These are phyloP conservation scores for Saksenaea vasiformis DNA, from an alignment of 371 early-diverging fungal genomes.

Conservation along the genomic window DNA sequence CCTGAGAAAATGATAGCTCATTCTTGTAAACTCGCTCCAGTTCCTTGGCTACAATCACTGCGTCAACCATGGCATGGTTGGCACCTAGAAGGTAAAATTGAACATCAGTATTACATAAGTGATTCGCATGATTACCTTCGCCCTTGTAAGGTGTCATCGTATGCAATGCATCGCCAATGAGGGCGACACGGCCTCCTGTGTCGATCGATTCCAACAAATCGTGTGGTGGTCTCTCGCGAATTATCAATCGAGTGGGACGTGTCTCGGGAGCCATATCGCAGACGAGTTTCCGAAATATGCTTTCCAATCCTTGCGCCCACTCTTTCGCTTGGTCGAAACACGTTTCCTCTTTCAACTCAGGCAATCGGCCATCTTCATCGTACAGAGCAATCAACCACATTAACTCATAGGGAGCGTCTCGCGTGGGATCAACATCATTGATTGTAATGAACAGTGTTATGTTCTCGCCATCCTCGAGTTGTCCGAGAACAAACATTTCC, in stretches of 20 bases:
- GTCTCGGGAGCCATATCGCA: not conserved
- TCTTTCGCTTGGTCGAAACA: slow-evolving; percentile 1
- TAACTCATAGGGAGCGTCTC: not conserved
- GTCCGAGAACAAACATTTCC: not conserved
- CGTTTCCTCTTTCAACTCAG: not conserved
- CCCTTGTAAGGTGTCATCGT: slow-evolving; percentile 23
- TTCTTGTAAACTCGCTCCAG: not conserved
- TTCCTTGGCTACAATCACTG: slow-evolving; percentile 1
- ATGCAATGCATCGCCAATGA: slow-evolving; percentile 28
- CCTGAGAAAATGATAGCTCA: not conserved
- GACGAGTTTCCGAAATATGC: slow-evolving; percentile 2
- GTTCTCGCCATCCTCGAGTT: not conserved
- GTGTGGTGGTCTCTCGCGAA: slow-evolving; percentile 20
- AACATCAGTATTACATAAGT: not conserved
- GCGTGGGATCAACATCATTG: slow-evolving; percentile 6
- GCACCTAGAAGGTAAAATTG: slow-evolving; percentile 1
- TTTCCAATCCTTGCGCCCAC: slow-evolving; percentile 4
- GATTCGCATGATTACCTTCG: slow-evolving; percentile 11
- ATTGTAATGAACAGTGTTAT: not conserved
- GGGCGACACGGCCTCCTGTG: slow-evolving; percentile 2
- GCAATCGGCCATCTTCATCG: not conserved
- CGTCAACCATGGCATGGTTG: slow-evolving; percentile 17
- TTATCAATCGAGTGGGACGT: not conserved
- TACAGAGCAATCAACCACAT: slow-evolving; percentile 4
- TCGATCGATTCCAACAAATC: not conserved